Conservation (phyloP, 768 basidiomycete genomes). For the Phaffia australis region DNA sequence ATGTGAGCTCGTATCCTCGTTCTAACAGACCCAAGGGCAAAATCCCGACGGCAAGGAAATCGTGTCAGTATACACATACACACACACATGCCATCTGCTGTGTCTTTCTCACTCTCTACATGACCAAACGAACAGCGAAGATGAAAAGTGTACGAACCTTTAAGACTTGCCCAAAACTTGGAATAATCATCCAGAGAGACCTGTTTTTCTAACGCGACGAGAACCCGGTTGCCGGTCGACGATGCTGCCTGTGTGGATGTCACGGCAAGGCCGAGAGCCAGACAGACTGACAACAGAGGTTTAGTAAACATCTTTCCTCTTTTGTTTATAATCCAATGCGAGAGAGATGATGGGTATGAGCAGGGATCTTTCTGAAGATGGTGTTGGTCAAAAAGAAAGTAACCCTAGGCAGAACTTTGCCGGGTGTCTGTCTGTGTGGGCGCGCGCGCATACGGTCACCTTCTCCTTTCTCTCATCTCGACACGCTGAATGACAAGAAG, state of each 20-base stretch:
- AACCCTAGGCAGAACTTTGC: too few species aligned
- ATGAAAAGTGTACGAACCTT: slow-evolving; percentile 45
- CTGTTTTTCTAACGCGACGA: slow-evolving; percentile 69
- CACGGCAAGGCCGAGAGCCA: neutral
- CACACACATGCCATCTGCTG: too few species aligned
- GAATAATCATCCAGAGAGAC: slow-evolving; percentile 61
- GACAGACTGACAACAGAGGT: neutral
- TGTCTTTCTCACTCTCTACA: neutral
- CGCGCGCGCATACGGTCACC: too few species aligned
- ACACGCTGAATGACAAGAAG: too few species aligned
- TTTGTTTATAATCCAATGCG: neutral
- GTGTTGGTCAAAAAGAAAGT: too few species aligned
- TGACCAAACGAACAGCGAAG: neutral
- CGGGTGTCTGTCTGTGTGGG: too few species aligned
- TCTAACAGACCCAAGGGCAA: slow-evolving; percentile 40
- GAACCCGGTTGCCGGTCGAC: slow-evolving; percentile 43
- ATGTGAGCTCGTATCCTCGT: slow-evolving; percentile 73
- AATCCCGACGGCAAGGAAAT: neutral
- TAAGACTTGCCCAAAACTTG: slow-evolving; percentile 66
- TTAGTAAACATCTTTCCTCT: too few species aligned
- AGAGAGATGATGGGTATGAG: slow-evolving; percentile 10
- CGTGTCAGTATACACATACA: too few species aligned
- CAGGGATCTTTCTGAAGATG: neutral
- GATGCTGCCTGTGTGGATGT: slow-evolving; percentile 7
- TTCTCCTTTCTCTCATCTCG: too few species aligned